Evolutionary conservation across 1,284 basidiomycete genomes (phyloP).

Genomic region (Fomes fomentarius): DNA sequence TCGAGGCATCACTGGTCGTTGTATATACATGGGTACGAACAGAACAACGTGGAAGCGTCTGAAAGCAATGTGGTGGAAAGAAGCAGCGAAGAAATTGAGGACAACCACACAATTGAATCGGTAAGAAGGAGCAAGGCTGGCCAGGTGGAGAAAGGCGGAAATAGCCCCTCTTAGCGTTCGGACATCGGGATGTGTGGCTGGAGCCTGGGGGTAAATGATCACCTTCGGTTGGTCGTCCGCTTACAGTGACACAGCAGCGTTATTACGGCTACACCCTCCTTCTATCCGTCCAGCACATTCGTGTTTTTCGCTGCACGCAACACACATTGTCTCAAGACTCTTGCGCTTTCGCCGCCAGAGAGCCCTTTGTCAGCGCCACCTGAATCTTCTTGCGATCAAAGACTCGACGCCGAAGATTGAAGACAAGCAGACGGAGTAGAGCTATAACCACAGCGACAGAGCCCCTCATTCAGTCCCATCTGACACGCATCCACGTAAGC

Average conservation of each 20-base stretch:
- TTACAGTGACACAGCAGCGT: not conserved
- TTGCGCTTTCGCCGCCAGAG: constrained; percentile 7
- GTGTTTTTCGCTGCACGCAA: constrained; percentile 6
- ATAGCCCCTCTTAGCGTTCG: not conserved
- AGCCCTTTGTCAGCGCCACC: not conserved
- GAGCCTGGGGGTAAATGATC: constrained; percentile 10
- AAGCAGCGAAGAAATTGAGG: not conserved
- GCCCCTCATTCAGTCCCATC: not conserved
- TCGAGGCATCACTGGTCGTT: constrained; percentile 30
- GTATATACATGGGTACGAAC: constrained; percentile 26
- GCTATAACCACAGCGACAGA: not conserved
- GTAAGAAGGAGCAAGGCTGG: not conserved
- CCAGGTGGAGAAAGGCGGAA: not conserved
- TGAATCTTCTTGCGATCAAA: not conserved
- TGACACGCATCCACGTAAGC: not conserved
- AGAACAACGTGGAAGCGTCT: too few species aligned
- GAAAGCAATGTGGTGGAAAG: too few species aligned
- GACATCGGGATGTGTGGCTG: constrained; percentile 9
- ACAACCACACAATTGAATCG: not conserved
- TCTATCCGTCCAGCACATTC: constrained; percentile 9
- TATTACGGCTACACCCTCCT: not conserved
- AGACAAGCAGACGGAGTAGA: not conserved
- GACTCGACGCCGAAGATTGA: not conserved
- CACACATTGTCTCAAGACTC: constrained; percentile 5
- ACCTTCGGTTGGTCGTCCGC: not conserved